Evolutionary conservation across 2,329 filamentous ascomycete species (phyloP).

Genomic region (Fusarium penzigii): DNA sequence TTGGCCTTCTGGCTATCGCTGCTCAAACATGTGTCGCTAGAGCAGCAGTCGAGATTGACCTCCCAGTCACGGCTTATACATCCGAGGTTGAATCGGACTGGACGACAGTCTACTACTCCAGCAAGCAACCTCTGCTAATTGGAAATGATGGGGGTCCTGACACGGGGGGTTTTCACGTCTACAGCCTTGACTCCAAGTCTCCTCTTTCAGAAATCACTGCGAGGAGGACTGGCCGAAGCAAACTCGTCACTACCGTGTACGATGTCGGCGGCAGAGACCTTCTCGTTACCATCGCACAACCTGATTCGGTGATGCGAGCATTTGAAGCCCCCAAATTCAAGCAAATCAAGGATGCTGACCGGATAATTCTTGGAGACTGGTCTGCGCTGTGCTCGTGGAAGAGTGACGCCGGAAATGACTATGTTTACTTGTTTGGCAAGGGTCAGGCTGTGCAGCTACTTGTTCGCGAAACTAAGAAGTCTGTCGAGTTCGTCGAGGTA

Average conservation of each 20-base stretch:
- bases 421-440: conserved; percentile 49
- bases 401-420: conserved; percentile 42
- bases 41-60: conserved; percentile 22
- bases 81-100: conserved; percentile 43
- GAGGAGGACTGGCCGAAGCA: conserved; percentile 44
- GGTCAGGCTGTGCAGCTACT: conserved; percentile 40
- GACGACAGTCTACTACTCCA: conserved; percentile 42
- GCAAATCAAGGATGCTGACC: conserved; percentile 33
- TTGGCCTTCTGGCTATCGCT: conserved; percentile 21
- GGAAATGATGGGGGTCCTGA: conserved; percentile 47
- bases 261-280: conserved; percentile 38
- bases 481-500: conserved; percentile 41
- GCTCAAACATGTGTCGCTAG: conserved; percentile 15
- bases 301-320: conserved; percentile 43
- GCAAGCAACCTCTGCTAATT: conserved; percentile 38
- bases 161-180: conserved; percentile 45
- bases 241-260: conserved; percentile 43
- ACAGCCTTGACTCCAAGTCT: conserved; percentile 32
- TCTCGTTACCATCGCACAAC: conserved; percentile 43
- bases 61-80: conserved; percentile 37
- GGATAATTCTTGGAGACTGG: conserved; percentile 46
- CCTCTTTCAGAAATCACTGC: conserved; percentile 34
- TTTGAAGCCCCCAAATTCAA: conserved; percentile 37
- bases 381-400: conserved; percentile 49
- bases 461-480: conserved; percentile 29